Percentiles rank a stretch among this genome's conserved stretches.
These are phyloP conservation scores for Aschersonia sp. DNA, from an alignment of 2,329 filamentous ascomycete species.

Conservation along the genomic window DNA sequence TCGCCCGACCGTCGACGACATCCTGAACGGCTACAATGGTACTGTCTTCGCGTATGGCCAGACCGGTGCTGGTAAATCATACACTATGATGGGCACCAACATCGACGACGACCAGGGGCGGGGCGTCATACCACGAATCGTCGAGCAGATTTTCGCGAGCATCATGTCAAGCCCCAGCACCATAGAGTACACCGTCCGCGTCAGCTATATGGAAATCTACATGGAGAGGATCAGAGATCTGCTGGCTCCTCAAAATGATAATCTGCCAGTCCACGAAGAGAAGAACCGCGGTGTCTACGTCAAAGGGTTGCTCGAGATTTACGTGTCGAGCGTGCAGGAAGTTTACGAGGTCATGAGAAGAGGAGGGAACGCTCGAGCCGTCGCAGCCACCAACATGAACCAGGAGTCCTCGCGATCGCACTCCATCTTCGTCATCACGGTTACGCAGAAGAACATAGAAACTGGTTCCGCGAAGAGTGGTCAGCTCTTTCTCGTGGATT, in stretches of 20 bases:
- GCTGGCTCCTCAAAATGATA: constrained; percentile 84
- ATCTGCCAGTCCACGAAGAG: constrained; percentile 94
- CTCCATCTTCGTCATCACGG: constrained; percentile 93
- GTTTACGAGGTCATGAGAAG: constrained; percentile 95
- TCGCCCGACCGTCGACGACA: constrained; percentile 88
- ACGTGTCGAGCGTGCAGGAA: constrained; percentile 88
- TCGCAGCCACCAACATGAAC: constrained; percentile 98
- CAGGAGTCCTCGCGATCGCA: constrained; percentile 95
- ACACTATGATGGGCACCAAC: constrained; percentile 73
- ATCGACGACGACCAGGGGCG: constrained; percentile 81
- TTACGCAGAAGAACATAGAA: constrained; percentile 95
- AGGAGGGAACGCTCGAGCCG: constrained; percentile 78
- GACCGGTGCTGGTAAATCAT: constrained; percentile 96
- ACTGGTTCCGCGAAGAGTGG: constrained; percentile 93
- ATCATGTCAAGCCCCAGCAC: constrained; percentile 83
- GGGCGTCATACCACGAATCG: constrained; percentile 92
- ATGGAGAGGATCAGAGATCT: constrained; percentile 98
- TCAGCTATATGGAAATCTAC: constrained; percentile 99
- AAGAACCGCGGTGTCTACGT: constrained; percentile 94
- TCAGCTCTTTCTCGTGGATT: constrained; percentile 91
- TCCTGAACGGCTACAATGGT: constrained; percentile 97
- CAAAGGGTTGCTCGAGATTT: constrained; percentile 86
- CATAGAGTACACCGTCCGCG: constrained; percentile 96
- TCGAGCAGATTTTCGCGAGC: constrained; percentile 93
- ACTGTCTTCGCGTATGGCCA: constrained; percentile 98